Conservation (phyloP, 2,329 filamentous ascomycete genomes). For the Fusarium lateritium region DNA sequence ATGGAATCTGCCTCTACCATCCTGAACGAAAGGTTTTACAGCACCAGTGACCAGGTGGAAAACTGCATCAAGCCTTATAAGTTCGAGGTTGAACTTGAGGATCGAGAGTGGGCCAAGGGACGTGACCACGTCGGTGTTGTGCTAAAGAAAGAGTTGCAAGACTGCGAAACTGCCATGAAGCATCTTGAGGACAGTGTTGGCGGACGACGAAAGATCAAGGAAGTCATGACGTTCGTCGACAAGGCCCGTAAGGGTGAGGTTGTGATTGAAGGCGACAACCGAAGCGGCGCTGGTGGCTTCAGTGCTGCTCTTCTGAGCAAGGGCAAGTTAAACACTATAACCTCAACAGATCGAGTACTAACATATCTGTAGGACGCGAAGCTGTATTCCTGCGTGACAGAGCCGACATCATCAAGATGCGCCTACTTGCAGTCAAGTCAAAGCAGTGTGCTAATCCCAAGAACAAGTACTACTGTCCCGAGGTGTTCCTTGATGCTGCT, state of each 20-base stretch:
- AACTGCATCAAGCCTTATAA: constrained; percentile 99
- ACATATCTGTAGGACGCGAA: constrained; percentile 78
- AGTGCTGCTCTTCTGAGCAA: constrained; percentile 86
- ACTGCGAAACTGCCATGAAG: constrained; percentile 85
- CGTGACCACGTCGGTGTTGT: constrained; percentile 85
- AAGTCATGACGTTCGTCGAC: constrained; percentile 93
- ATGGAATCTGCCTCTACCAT: constrained; percentile 91
- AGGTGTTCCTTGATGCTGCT: constrained; percentile 97
- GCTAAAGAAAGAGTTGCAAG: constrained; percentile 88
- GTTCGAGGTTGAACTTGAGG: constrained; percentile 95
- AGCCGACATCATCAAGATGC: constrained; percentile 90
- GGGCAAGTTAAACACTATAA: constrained; percentile 68
- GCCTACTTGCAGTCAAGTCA: constrained; percentile 87
- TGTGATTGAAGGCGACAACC: constrained; percentile 84
- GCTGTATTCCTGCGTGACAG: constrained; percentile 95
- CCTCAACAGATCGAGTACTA: constrained; percentile 37
- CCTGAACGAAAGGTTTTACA: constrained; percentile 94
- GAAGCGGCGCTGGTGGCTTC: constrained; percentile 92
- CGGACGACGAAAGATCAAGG: constrained; percentile 85
- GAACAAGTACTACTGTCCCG: constrained; percentile 97
- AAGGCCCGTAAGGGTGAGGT: constrained; percentile 89
- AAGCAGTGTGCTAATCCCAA: constrained; percentile 87
- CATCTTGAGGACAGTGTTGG: constrained; percentile 83
- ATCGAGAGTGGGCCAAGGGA: constrained; percentile 88
- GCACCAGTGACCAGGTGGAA: constrained; percentile 97